These are phyloP conservation scores for Pseudogymnoascus sp. DNA, from an alignment of 2,329 filamentous ascomycete genomes.

Conservation along the genomic window DNA sequence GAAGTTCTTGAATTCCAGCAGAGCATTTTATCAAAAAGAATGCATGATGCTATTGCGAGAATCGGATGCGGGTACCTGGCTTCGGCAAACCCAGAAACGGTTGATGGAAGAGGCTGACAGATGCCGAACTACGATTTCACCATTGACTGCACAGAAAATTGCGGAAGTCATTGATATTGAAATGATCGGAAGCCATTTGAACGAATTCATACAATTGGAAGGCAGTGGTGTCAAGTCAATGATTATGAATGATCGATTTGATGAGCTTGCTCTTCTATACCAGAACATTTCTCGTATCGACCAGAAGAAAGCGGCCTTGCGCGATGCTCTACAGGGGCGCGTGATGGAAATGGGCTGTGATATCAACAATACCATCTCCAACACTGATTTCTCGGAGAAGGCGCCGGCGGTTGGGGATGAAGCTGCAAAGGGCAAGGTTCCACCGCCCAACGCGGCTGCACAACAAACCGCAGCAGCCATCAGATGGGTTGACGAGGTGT, in stretches of 20 bases:
- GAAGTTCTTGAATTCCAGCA: conserved; percentile 63
- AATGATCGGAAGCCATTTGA: conserved; percentile 68
- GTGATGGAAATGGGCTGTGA: conserved; percentile 74
- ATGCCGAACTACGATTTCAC: conserved; percentile 72
- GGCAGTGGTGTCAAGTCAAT: conserved; percentile 77
- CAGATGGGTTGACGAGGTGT: conserved; percentile 89
- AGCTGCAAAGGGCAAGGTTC: conserved; percentile 40
- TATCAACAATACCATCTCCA: conserved; percentile 62
- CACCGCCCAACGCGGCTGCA: conserved; percentile 50
- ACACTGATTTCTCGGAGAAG: conserved; percentile 43
- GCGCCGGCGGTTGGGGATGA: conserved; percentile 34
- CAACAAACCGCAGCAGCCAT: conserved; percentile 82
- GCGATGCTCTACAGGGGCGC: conserved; percentile 61
- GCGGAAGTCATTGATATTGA: conserved; percentile 70
- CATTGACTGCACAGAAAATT: conserved; percentile 63
- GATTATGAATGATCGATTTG: conserved; percentile 79
- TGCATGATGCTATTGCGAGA: conserved; percentile 66
- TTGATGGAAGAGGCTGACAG: conserved; percentile 75
- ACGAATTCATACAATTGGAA: conserved; percentile 77
- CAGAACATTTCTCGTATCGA: conserved; percentile 72
- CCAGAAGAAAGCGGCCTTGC: conserved; percentile 60
- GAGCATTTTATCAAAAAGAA: conserved; percentile 66
- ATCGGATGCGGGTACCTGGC: conserved; percentile 74
- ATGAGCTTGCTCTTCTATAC: conserved; percentile 76
- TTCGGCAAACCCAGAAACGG: conserved; percentile 64